These are phyloP conservation scores for Podospora tetraspora DNA, from an alignment of 495 filamentous ascomycete genomes.

Conservation along the genomic window DNA sequence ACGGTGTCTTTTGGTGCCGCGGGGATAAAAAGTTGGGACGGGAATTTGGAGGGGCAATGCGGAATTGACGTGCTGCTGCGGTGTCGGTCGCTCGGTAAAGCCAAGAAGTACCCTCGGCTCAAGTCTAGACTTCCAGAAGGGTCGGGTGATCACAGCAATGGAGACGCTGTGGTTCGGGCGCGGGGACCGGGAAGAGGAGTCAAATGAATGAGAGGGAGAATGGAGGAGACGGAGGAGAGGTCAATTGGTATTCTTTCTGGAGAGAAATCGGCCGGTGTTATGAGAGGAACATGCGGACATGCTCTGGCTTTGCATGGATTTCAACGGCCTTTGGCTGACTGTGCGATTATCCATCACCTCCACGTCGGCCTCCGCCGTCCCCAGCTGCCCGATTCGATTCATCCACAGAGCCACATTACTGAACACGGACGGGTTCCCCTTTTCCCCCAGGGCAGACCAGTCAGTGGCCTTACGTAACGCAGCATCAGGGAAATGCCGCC, in stretches of 20 bases:
- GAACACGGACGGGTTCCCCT: background rate
- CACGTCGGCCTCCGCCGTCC: background rate
- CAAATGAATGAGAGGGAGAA: background rate
- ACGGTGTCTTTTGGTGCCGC: background rate
- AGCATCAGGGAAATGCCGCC: background rate
- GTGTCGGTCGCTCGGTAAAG: background rate
- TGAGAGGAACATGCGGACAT: background rate
- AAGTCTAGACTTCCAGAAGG: background rate
- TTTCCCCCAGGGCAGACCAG: background rate
- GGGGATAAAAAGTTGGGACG: slow-evolving; percentile 1
- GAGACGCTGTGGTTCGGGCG: background rate
- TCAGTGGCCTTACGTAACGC: slow-evolving; percentile 7
- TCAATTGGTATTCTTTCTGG: background rate
- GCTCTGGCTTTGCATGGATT: background rate
- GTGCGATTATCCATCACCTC: background rate
- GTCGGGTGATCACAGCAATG: background rate
- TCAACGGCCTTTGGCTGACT: background rate
- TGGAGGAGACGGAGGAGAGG: background rate
- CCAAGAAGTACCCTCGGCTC: background rate
- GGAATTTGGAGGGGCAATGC: background rate
- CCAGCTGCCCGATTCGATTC: background rate
- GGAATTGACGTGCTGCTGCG: background rate
- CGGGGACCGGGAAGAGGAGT: background rate
- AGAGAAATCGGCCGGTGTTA: background rate
- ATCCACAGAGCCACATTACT: background rate